Evolutionary conservation across 306 rosid species (phyloP).

Genomic region (Fagus crenata): DNA sequence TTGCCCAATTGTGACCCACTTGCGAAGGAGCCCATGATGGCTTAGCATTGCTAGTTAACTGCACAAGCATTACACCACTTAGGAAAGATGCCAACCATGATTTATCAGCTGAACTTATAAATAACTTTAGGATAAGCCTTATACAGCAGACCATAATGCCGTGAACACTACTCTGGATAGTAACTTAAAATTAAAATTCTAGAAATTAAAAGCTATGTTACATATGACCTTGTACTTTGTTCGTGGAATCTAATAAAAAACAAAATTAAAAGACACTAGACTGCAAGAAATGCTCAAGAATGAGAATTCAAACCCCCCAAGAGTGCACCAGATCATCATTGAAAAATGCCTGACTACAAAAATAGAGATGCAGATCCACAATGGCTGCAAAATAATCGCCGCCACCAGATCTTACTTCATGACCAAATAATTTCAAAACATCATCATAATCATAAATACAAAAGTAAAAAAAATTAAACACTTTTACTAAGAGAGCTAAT

Average conservation of each 20-base stretch:
- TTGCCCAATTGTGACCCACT: constrained; percentile 57
- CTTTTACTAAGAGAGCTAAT: neutral
- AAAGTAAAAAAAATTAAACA: no score
- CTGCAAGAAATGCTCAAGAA: no score
- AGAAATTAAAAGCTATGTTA: neutral
- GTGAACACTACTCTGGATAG: neutral
- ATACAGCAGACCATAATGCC: neutral
- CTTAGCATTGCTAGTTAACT: constrained; percentile 55
- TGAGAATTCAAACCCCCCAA: no score
- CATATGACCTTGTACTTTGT: neutral
- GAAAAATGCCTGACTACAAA: neutral
- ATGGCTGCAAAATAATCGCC: no score
- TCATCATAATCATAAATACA: no score
- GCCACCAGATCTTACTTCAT: no score
- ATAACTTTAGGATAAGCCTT: neutral
- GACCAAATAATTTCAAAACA: no score
- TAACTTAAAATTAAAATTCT: no score
- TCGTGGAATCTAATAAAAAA: neutral
- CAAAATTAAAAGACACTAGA: neutral
- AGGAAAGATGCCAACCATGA: neutral
- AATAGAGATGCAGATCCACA: neutral
- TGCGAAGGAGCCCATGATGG: constrained; percentile 37
- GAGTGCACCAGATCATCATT: neutral
- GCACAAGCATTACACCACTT: constrained; percentile 26
- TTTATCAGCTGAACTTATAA: neutral